Evolutionary conservation across 108 stramenopile genomes (phyloP), one percentile per base, ranked within the genome.

Genomic region (Fragilariopsis cylindrus): DNA sequence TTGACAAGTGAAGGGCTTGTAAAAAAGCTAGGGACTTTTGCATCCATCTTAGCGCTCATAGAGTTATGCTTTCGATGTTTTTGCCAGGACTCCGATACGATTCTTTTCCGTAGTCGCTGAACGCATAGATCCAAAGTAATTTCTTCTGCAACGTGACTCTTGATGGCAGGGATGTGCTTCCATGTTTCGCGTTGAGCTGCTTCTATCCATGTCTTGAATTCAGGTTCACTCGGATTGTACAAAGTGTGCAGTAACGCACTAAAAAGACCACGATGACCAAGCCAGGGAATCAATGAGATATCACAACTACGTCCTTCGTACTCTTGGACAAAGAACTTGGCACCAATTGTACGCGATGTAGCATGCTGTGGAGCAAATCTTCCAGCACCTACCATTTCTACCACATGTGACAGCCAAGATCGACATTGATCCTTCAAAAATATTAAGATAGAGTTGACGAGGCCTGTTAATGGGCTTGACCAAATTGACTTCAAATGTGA

Each of bases 301-400:
- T 99, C 99, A 65, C 83, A 85, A 60, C 91, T 85, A n/a, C 97
- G 76, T 4, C 99, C 99, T 74, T 96, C 96, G 77, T 99, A 99
- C 75, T 97, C 96, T 77, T 95, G 93, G 12, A 90, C 89, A 68
- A 95, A 89, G 79, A 95, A 84, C 69, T 88, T 84, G 4, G 84
- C 84, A 60, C 85, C 80, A 71, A 92, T 73, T 19, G 87, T 92
- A 15, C 96, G 85, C 49, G 81, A 67, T 16, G 90, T 88, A 46
- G 94, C 92, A 73, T 93, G 91, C 58, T 90, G 64, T 5, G 95
- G 95, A 49, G 93, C 91, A 66, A 91, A 82, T 47, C 91, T 77
- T 62, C 90, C 69, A 19, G 84, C 90, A 43, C 95, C 94, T 15
- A 93, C 85, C 44, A 94, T 78, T 73, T 94, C 92, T 18, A 97